Evolutionary conservation across 1,139 yeast species (phyloP), one percentile per base, ranked within the genome.

Genomic region (Geotrichum candidum): DNA sequence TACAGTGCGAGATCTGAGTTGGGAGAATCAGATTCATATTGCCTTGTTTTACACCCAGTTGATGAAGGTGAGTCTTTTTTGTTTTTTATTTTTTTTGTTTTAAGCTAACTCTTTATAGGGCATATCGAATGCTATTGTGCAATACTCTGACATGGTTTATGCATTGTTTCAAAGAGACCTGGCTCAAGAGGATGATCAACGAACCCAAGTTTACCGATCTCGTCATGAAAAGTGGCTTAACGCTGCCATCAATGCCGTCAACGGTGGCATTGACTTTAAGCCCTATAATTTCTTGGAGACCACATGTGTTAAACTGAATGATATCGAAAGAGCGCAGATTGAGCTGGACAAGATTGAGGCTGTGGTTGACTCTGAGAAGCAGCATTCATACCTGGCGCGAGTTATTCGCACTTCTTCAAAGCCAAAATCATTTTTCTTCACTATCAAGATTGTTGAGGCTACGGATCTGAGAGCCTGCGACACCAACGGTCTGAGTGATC

Each of bases 291-390:
- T 88, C 74, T 78, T 80, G 65, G 78, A 81, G 2, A 78, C 81
- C 60, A 85, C 94, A 0, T 90, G 96, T 73, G 83, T 88, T n/a
- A 86, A 88, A 27, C 77, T 90, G 61, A 89, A 89, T 72, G 85
- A 90, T 68, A 71, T 90, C 23, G 84, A 86, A 6, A 82, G 84
- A 23, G 83, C 88, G 76, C 80, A 84, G 73, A 73, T 77, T 1
- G 83, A 84, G 65, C 73, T 90, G 50, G 81, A 83, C 59, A 81
- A 78, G 59, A 73, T 90, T 54, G 96, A 89, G 69, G 82, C 80
- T 2, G 73, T 79, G 38, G 69, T 88, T 22, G 84, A 87, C 65
- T 85, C 94, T 0, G 92, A 87, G 64, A 69, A 74, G 54, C 78
- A 87, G 25, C 84, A 89, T 6, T 73, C 74, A 3, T 73, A 82